Conservation (phyloP, 2,329 filamentous ascomycete species). For the Talaromyces sp. region DNA sequence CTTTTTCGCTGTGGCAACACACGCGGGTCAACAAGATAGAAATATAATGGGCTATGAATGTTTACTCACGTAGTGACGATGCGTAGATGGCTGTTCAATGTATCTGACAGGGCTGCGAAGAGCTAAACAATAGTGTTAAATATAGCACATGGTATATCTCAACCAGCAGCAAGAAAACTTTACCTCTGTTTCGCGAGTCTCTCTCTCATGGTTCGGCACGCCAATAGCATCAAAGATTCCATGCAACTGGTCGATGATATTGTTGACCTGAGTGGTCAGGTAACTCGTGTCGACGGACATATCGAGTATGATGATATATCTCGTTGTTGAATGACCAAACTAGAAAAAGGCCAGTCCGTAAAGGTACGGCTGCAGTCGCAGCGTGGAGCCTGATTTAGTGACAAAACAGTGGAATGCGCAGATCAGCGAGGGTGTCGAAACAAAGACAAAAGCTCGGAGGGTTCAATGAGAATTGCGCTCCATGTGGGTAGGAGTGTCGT, state of each 20-base stretch:
- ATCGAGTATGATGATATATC: neutral
- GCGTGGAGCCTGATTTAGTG: constrained; percentile 6
- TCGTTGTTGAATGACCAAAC: neutral
- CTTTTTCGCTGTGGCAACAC: constrained; percentile 62
- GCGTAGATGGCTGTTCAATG: constrained; percentile 82
- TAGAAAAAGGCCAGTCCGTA: neutral
- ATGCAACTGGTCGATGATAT: constrained; percentile 87
- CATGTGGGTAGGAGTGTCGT: constrained; percentile 1
- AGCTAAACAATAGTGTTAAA: constrained; percentile 52
- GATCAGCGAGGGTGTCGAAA: neutral
- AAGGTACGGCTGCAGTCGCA: constrained; percentile 9
- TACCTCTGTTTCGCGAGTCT: constrained; percentile 84
- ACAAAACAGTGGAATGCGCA: constrained; percentile 11
- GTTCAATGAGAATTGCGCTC: constrained; percentile 2
- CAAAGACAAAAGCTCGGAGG: neutral
- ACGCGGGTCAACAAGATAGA: neutral
- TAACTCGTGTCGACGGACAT: constrained; percentile 81
- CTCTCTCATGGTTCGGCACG: constrained; percentile 86
- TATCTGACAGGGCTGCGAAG: constrained; percentile 85
- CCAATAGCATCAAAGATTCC: constrained; percentile 97
- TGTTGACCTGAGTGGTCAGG: constrained; percentile 89
- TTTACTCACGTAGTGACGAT: constrained; percentile 62
- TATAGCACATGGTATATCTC: neutral
- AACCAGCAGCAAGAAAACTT: constrained; percentile 23
- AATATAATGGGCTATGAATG: neutral